A percentile compares a stretch with the other conserved stretches of the same genome.
These are phyloP conservation scores for Pyricularia sp. DNA, from an alignment of 2,329 filamentous ascomycete species.

Conservation along the genomic window DNA sequence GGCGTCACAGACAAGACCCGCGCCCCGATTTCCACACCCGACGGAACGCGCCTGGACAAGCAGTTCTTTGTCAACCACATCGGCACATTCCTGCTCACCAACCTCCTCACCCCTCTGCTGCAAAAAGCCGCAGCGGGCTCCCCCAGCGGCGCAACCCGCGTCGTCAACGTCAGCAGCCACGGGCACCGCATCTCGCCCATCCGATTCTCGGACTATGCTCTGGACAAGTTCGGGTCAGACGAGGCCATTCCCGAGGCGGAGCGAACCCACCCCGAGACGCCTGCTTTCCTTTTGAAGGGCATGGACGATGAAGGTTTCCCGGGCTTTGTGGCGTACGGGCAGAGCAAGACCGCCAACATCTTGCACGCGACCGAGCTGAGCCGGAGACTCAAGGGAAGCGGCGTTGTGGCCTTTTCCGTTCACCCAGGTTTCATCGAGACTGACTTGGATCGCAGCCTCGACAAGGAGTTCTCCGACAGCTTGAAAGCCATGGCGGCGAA, in stretches of 20 bases:
- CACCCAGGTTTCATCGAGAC: conserved; percentile 25
- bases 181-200: conserved; percentile 27
- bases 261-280: conserved; percentile 5
- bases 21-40: conserved; percentile 17
- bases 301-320: conserved; percentile 14
- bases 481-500: conserved; percentile 17
- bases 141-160: conserved; percentile 16
- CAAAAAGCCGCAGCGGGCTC: conserved; percentile 18
- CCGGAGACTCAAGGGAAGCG: conserved; percentile 17
- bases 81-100: conserved; percentile 36
- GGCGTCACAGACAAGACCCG: conserved; percentile 24
- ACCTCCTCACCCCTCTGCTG: conserved; percentile 32
- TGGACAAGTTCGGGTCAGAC: conserved; percentile 27
- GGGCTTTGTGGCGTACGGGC: conserved; percentile 31
- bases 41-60: conserved; percentile 19
- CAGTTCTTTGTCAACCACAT: conserved; percentile 29
- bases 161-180: conserved; percentile 31
- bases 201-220: conserved; percentile 31
- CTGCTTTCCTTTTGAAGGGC: conserved; percentile 1
- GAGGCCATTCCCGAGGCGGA: conserved; percentile 14
- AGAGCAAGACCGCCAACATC: conserved; percentile 38
- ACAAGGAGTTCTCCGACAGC: conserved; percentile 12
- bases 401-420: conserved; percentile 21
- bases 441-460: conserved; percentile 17
- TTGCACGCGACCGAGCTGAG: conserved; percentile 26